Evolutionary conservation across 2,329 filamentous ascomycete genomes (phyloP), one percentile per base, ranked within the genome.

Genomic region (Monilinia vaccinii-corymbosi): DNA sequence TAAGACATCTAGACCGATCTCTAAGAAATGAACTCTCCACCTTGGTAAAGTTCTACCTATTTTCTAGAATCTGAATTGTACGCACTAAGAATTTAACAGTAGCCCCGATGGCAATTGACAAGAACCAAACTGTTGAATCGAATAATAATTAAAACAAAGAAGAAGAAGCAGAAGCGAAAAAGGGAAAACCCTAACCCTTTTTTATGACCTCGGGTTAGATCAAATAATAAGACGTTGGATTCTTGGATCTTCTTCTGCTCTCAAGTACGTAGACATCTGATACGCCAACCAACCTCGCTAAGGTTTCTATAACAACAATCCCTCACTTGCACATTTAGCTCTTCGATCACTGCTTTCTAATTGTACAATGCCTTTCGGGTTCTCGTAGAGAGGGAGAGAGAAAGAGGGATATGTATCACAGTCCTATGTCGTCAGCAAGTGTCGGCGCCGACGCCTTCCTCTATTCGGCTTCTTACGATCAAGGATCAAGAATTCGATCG

Each of bases 381-480:
- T n/a, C n/a, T n/a, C n/a, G n/a, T n/a, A n/a, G n/a, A n/a, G n/a
- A n/a, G n/a, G n/a, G n/a, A n/a, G n/a, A n/a, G n/a, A n/a, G n/a
- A n/a, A n/a, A n/a, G n/a, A n/a, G 25, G n/a, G 16, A 47, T 8
- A 48, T 14, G 9, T 28, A 23, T 13, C 44, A 21, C 36, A 42
- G 44, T 55, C 38, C 51, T 55, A 55, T 42, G 40, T 56, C 31
- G 52, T 56, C 31, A 36, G 40, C 52, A 36, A 56, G 53, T 56
- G 42, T 56, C 53, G 47, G 42, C 42, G 21, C 31, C n/a, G 47
- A 36, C 53, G 42, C 53, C 53, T 25, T 25, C 32, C 25, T 47
- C 44, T 21, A 25, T 36, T 48, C 8, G 28, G 21, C 28, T 36
- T 34, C 23, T 47, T 48, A 25, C 38, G 28, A 56, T 25, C 14